Percentiles rank a stretch among this genome's conserved stretches.
phyloP scores from a whole-genome alignment of 2,329 filamentous ascomycete genomes.

The Thelonectria blattea region DNA sequence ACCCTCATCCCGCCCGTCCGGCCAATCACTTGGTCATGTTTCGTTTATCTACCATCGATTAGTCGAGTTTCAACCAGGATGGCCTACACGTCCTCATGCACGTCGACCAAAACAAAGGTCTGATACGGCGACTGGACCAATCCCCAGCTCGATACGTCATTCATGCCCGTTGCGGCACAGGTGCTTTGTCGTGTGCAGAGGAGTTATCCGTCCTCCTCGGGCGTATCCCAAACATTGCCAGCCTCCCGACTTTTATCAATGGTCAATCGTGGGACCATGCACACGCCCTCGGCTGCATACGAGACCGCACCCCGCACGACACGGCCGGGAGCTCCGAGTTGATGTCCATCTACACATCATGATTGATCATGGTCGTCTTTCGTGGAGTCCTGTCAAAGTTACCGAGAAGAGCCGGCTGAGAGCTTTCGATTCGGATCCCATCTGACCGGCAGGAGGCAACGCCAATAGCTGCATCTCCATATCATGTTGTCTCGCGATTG shows the following conservation, averaged over 20 bases:
- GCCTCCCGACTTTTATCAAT: neutral
- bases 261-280: neutral
- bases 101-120: constrained; percentile 11
- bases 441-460: neutral
- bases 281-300: neutral
- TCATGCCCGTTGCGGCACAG: neutral
- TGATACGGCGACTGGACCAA: constrained; percentile 1
- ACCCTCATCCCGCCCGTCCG: neutral
- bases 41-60: constrained; percentile 5
- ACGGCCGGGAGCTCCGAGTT: neutral
- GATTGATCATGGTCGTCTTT: neutral
- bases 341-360: neutral
- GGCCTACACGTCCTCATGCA: neutral
- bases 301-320: neutral
- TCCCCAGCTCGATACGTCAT: constrained; percentile 5
- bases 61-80: neutral
- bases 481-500: constrained; percentile 11
- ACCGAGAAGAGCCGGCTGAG: neutral
- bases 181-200: neutral
- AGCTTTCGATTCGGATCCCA: neutral
- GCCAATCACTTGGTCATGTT: neutral
- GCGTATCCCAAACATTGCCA: neutral
- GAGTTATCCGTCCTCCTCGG: neutral
- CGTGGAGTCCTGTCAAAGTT: neutral
- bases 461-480: neutral